Evolutionary conservation across 257 asterid species (phyloP), one percentile per base, ranked within the genome.

Genomic region (Catharanthus roseus): DNA sequence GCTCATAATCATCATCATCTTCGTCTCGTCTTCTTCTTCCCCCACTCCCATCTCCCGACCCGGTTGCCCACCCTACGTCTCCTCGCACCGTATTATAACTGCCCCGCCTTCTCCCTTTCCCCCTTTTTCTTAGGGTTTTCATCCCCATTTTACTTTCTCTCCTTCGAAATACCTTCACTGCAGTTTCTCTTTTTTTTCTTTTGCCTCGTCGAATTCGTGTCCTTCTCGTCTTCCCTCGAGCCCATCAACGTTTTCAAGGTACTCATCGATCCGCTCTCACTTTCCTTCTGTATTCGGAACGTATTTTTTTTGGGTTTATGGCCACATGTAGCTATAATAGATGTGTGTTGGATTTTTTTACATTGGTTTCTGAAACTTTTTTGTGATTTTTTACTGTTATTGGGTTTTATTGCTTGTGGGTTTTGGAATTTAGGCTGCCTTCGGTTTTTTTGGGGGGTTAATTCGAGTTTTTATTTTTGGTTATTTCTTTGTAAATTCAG

Each of bases 81-180:
- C 21, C 47, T 13, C 77, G 36, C 76, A 78, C 38, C 51, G 29
- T 72, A 77, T 58, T 42, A 64, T 61, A 42, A 15, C 74, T 73
- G 36, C 65, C 63, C 31, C 50, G 38, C 3, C 41, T 38, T 42
- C 47, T 45, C 45, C 57, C 28, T 31, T 45, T 26, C 72, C 73
- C 34, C 9, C 62, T 49, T 63, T 71, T 67, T 47, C 56, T 56
- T 81, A 81, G 85, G 85, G 79, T 75, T 81, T 77, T n/a, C 65
- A 42, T 5, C 67, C 24, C 57, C 34, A 10, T 31, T 53, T 24
- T 50, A 34, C 61, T 57, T 54, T 33, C 54, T 55, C 47, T 45
- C 68, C 6, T 29, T 19, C 39, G 50, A 63, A 15, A 34, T 29
- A 34, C 23, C 36, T 16, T 56, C 28, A 67, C 60, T 41, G 24